Conservation (phyloP, 2,329 filamentous ascomycete species). For the Elsinoe fawcettii region DNA sequence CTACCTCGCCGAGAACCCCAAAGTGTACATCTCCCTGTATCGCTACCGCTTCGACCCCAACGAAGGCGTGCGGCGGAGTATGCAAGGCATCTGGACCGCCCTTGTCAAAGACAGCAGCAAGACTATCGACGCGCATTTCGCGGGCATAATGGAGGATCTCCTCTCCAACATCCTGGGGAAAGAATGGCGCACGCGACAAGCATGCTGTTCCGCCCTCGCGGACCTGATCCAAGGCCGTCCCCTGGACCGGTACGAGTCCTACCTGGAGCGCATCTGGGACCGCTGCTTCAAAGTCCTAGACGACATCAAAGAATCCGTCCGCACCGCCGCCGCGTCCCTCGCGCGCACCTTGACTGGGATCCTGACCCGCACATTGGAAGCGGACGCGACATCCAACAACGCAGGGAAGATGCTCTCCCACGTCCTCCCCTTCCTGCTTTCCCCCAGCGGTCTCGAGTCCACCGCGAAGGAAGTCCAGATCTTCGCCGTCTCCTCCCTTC, state of each 20-base stretch:
- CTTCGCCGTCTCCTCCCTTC: conserved; percentile 70
- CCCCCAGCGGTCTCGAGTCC: conserved; percentile 81
- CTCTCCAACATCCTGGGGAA: conserved; percentile 77
- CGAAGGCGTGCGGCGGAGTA: conserved; percentile 81
- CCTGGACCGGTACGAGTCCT: conserved; percentile 62
- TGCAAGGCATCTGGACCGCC: conserved; percentile 97
- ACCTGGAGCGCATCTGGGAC: conserved; percentile 77
- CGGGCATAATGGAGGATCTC: conserved; percentile 80
- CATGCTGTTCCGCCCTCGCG: conserved; percentile 80
- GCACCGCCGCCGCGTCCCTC: conserved; percentile 69
- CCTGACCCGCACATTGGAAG: conserved; percentile 76
- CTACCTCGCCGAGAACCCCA: conserved; percentile 72
- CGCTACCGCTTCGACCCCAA: conserved; percentile 95
- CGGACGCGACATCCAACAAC: conserved; percentile 58
- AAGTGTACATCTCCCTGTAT: conserved; percentile 90
- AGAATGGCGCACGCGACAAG: conserved; percentile 90
- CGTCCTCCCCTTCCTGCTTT: conserved; percentile 83
- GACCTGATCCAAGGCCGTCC: conserved; percentile 78
- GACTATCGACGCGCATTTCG: conserved; percentile 73
- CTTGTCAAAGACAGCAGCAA: conserved; percentile 80
- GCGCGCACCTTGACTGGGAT: conserved; percentile 79
- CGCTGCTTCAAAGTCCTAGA: conserved; percentile 85
- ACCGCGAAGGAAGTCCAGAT: conserved; percentile 77
- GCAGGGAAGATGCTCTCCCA: conserved; percentile 74
- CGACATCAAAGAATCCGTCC: conserved; percentile 88